These are phyloP conservation scores for Ogataea hybrid DNA, from an alignment of 1,139 yeast species.

Conservation along the genomic window DNA sequence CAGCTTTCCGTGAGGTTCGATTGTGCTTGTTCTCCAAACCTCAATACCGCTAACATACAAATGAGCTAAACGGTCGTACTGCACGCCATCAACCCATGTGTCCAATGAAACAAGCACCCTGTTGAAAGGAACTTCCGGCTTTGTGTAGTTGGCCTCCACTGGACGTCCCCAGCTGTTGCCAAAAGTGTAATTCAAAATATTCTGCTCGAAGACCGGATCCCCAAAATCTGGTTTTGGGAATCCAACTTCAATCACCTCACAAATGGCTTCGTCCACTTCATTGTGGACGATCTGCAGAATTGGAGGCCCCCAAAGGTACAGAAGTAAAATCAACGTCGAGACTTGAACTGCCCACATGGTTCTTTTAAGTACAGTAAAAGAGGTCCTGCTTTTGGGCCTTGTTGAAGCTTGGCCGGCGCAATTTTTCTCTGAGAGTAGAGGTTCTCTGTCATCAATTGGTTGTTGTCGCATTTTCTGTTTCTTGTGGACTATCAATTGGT, in stretches of 20 bases:
- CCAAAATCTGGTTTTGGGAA: slow-evolving; percentile 36
- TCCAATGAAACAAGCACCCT: slow-evolving; percentile 59
- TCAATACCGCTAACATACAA: slow-evolving; percentile 63
- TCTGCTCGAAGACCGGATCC: slow-evolving; percentile 41
- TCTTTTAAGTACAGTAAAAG: neutral
- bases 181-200: slow-evolving; percentile 46
- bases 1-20: slow-evolving; percentile 59
- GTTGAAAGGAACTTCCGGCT: slow-evolving; percentile 44
- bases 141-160: slow-evolving; percentile 36
- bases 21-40: slow-evolving; percentile 83
- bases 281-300: neutral
- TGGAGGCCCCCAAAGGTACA: neutral
- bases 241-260: slow-evolving; percentile 33
- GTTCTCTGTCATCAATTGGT: neutral
- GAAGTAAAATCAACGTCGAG: neutral
- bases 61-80: slow-evolving; percentile 76
- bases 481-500: slow-evolving; percentile 22
- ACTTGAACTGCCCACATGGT: neutral
- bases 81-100: slow-evolving; percentile 62
- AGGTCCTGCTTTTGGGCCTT: no score
- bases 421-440: no score
- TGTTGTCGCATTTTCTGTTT: neutral
- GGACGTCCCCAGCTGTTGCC: slow-evolving; percentile 63
- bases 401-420: no score
- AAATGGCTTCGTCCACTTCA: slow-evolving; percentile 1